Evolutionary conservation across 768 basidiomycete species (phyloP).

Genomic region (Boletus pseudopeckii): DNA sequence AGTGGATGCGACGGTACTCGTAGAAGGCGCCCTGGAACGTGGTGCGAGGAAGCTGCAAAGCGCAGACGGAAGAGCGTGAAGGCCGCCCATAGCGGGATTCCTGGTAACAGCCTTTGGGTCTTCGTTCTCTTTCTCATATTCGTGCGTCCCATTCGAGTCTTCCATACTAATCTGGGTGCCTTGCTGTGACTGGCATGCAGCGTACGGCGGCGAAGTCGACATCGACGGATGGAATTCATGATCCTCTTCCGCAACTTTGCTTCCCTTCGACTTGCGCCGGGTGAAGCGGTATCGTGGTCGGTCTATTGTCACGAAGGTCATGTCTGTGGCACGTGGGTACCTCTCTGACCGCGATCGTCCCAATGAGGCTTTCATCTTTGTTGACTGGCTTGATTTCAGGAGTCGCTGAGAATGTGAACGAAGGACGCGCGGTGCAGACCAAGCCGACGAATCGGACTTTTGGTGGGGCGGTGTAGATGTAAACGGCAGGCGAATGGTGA

Average conservation of each 20-base stretch:
- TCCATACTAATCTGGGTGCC: not conserved
- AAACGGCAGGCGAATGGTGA: slow-evolving; percentile 26
- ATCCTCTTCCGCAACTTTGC: not conserved
- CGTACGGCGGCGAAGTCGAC: not conserved
- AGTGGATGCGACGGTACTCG: slow-evolving; percentile 20
- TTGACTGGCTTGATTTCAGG: not conserved
- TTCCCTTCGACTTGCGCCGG: slow-evolving; percentile 10
- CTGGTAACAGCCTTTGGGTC: not conserved
- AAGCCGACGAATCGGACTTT: not conserved
- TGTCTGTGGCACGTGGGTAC: slow-evolving; percentile 18
- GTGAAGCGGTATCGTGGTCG: slow-evolving; percentile 21
- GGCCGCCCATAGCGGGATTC: not conserved
- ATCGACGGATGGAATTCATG: not conserved
- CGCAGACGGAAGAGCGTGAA: slow-evolving; percentile 5
- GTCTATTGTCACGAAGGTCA: slow-evolving; percentile 22
- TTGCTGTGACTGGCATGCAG: not conserved
- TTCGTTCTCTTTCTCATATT: slow-evolving; percentile 2
- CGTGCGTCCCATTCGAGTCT: not conserved
- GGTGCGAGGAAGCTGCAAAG: slow-evolving; percentile 9
- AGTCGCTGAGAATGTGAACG: slow-evolving; percentile 27
- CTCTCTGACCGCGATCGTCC: slow-evolving; percentile 27
- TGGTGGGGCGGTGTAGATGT: slow-evolving; percentile 14
- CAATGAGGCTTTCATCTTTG: slow-evolving; percentile 1
- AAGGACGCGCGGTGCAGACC: slow-evolving; percentile 21
- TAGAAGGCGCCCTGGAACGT: slow-evolving; percentile 20